Conservation (phyloP, 768 basidiomycete species). For the Polyporus arcularius region DNA sequence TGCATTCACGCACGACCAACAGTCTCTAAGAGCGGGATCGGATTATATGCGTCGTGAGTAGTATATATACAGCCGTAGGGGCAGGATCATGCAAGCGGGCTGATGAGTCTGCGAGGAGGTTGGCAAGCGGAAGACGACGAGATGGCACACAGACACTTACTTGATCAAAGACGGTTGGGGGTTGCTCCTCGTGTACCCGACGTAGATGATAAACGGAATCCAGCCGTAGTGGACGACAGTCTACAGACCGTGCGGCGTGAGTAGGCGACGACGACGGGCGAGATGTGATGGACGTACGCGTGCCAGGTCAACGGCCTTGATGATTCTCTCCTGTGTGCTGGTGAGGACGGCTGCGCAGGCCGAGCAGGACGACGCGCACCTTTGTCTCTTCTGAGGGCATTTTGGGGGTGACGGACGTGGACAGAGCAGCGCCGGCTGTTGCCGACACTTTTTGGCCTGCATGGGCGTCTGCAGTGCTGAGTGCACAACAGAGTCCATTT, state of each 20-base stretch:
- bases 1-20: not conserved
- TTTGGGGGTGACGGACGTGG: slow-evolving; percentile 24
- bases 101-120: slow-evolving; percentile 69
- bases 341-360: too few species aligned
- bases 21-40: slow-evolving; percentile 1
- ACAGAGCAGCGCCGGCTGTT: slow-evolving; percentile 25
- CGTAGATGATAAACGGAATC: slow-evolving; percentile 96
- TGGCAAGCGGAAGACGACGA: not conserved
- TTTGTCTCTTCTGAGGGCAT: slow-evolving; percentile 95
- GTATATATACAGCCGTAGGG: slow-evolving; percentile 24
- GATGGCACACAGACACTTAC: slow-evolving; percentile 39
- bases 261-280: slow-evolving; percentile 1
- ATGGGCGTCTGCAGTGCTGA: slow-evolving; percentile 12
- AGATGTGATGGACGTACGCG: slow-evolving; percentile 55
- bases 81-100: slow-evolving; percentile 77
- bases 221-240: slow-evolving; percentile 92
- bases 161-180: slow-evolving; percentile 96
- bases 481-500: slow-evolving; percentile 6
- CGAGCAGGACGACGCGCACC: slow-evolving; percentile 41
- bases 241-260: slow-evolving; percentile 40
- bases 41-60: slow-evolving; percentile 18
- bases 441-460: slow-evolving; percentile 31
- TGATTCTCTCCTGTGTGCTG: slow-evolving; percentile 69
- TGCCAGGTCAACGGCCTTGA: slow-evolving; percentile 77
- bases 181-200: slow-evolving; percentile 90